These are phyloP conservation scores for Neofusicoccum kwambonambiense DNA, from an alignment of 2,329 filamentous ascomycete genomes.

Conservation along the genomic window DNA sequence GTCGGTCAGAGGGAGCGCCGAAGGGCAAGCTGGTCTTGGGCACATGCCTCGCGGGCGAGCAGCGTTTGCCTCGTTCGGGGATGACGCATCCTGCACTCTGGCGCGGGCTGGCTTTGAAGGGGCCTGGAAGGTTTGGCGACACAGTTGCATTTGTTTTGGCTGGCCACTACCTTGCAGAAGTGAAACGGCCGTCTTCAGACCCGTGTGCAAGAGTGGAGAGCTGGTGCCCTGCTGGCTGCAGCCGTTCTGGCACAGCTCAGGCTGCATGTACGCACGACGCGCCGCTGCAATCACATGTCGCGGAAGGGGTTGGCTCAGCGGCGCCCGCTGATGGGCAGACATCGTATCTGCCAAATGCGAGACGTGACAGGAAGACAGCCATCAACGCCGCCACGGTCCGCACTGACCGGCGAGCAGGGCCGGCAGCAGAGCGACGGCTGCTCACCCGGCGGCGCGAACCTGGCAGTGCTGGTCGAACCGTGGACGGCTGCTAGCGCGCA, in stretches of 20 bases:
- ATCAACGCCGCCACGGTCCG: not conserved
- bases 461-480: slow-evolving; percentile 2
- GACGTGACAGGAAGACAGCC: not conserved
- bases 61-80: not conserved
- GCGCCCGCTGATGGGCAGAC: not conserved
- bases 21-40: not conserved
- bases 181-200: slow-evolving; percentile 11
- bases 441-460: not conserved
- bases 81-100: not conserved
- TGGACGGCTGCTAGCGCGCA: slow-evolving; percentile 4
- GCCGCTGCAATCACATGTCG: not conserved
- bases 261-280: not conserved
- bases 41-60: slow-evolving; percentile 7
- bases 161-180: slow-evolving; percentile 6
- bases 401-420: not conserved
- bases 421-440: not conserved
- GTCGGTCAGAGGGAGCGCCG: slow-evolving; percentile 1
- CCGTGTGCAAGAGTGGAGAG: not conserved
- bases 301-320: not conserved
- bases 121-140: not conserved
- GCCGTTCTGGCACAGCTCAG: not conserved
- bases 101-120: not conserved
- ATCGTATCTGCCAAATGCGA: not conserved
- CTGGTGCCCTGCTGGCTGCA: not conserved
- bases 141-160: not conserved